Percentiles rank a stretch among this genome's conserved stretches.
These are phyloP conservation scores for Phytophthora palmivora DNA, from an alignment of 352 stramenopile species.

Conservation along the genomic window DNA sequence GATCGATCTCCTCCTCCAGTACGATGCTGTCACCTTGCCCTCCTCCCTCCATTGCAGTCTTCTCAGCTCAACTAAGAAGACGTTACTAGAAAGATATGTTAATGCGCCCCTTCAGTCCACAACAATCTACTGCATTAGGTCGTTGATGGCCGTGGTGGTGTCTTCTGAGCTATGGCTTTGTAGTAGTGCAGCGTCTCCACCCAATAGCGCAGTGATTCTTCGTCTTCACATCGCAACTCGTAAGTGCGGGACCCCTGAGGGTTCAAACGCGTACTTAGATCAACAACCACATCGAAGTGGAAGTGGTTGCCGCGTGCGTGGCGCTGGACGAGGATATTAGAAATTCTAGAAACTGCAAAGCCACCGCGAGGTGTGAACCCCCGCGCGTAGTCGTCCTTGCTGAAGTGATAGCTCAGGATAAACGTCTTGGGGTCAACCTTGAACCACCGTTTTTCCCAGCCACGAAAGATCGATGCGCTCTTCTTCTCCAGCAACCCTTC, in stretches of 20 bases:
- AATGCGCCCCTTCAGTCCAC: conserved; percentile 28
- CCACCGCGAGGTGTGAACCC: conserved; percentile 70
- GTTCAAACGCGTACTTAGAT: conserved; percentile 69
- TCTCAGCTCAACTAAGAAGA: conserved; percentile 1
- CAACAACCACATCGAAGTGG: conserved; percentile 75
- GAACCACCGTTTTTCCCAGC: conserved; percentile 75
- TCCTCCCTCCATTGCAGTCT: conserved; percentile 47
- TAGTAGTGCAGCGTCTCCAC: conserved; percentile 78
- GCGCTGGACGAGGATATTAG: conserved; percentile 60
- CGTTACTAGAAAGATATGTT: conserved; percentile 13
- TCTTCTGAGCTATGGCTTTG: conserved; percentile 54
- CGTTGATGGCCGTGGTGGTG: conserved; percentile 46
- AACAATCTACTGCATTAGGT: conserved; percentile 19
- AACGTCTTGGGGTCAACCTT: conserved; percentile 74
- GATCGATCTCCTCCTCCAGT: conserved; percentile 95
- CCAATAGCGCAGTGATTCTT: conserved; percentile 67
- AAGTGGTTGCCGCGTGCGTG: conserved; percentile 51
- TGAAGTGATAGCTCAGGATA: conserved; percentile 76
- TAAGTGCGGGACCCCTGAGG: conserved; percentile 70
- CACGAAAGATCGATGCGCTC: conserved; percentile 77
- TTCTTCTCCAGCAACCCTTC: conserved; percentile 82
- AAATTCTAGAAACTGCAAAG: conserved; percentile 63
- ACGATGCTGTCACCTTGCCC: conserved; percentile 88
- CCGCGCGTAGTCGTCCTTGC: conserved; percentile 62
- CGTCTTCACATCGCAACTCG: conserved; percentile 66